Base-by-base conservation (phyloP, 345 rosid species). In the Camelina laxa region DNA sequence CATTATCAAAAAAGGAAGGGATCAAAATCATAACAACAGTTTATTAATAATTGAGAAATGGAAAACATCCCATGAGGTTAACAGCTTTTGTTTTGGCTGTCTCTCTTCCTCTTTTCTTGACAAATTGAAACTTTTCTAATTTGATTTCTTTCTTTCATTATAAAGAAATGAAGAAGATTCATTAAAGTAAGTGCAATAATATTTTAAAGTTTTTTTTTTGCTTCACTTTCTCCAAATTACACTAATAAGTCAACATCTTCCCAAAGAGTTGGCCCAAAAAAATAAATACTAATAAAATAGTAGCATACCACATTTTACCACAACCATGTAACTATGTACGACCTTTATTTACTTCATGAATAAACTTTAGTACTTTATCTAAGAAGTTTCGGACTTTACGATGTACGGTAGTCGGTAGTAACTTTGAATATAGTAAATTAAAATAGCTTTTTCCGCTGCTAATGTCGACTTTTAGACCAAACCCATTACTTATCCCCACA, bases 21-120 rank as follows among this genome's bases (percentile, higher is more conserved):
- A 69, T 54, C 60, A 63, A 70, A 76, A 76, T 56, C 75, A 38
- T 63, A 33, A 70, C 27, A 47, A 70, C 70, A 70, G 2, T 50
- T 15, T 41, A 50, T 7, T 49, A 53, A 72, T 78, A 72, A 78
- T 66, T 66, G 81, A 78, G 63, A 59, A 24, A 31, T 7, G 24
- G 51, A 78, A 66, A 56, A 72, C 77, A 72, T 65, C 64, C 81
- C 77, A 78, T 78, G 77, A 78, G 81, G 27, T 78, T 72, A 66
- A 66, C 77, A 72, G 65, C 81, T 72, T 78, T 65, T 72, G 20
- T 72, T 65, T 66, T 72, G 55, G 77, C 39, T 15, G 22, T 65
- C 76, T 65, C 63, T 77, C 72, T 77, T 50, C 24, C 48, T 49
- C 55, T 77, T 71, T 77, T 65, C 70, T 65, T 77, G 68, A 71